Base-by-base conservation (phyloP, 352 stramenopile genomes). In the Phytophthora uliginosa region DNA sequence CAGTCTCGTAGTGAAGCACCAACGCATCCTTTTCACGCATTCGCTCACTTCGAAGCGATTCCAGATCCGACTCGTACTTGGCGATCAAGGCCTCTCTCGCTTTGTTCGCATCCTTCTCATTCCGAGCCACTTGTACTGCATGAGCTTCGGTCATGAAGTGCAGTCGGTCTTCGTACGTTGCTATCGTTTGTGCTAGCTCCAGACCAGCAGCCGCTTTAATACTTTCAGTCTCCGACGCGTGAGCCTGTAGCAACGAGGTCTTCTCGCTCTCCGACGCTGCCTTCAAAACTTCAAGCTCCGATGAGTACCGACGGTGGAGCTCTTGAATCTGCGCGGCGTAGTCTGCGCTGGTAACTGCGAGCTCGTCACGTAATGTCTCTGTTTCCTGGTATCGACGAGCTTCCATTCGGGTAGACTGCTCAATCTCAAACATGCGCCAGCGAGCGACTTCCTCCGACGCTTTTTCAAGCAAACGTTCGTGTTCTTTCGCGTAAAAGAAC, bases 1-100 rank as follows among this genome's bases (percentile, higher is more conserved):
- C 64, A 1, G 82, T 83, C 38, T 91, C 85, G 57, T 91, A 89
- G 24, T 69, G 59, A 42, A 89, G 64, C 51, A 81, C 38, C 12
- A 83, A 59, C 2, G 71, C 26, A 40, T 73, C 66, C 12, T 59
- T 53, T 50, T 82, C 61, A 40, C 72, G 56, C 33, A 59, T 36
- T 34, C 59, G 40, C 45, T 82, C 69, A 48, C 67, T 76, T 52
- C 78, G 62, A 12, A 77, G 50, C 26, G 72, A 53, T 36, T 33
- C n/a, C 38, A 73, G 18, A 20, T 76, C 62, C 33, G 34, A 42
- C 54, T 78, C 65, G 40, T 83, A 81, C 28, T 78, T 83, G 24
- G 56, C 18, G 24, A 81, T 22, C n/a, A 83, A 34, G 10, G 38
- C 38, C 28, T 76, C 70, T 53, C 59, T 66, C 0, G 66, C 61